Conservation (phyloP, 202 grass and related monocot genomes). For the Panicum hallii region DNA sequence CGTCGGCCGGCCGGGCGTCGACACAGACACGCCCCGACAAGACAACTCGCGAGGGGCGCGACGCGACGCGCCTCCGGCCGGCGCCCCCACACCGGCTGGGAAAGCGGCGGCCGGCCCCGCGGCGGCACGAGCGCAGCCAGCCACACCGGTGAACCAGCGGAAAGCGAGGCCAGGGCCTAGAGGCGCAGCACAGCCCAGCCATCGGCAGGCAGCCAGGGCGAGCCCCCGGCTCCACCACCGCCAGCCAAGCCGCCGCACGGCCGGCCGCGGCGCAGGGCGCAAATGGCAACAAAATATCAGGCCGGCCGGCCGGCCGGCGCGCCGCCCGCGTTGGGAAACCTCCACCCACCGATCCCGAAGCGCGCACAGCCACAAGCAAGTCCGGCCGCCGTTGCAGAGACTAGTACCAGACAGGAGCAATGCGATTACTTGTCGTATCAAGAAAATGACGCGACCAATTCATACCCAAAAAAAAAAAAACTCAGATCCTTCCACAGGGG, state of each 20-base stretch:
- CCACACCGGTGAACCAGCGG: background rate
- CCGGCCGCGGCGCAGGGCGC: constrained; percentile 23
- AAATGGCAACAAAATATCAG: constrained; percentile 41
- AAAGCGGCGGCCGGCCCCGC: background rate
- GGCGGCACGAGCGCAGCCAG: background rate
- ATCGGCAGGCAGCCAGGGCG: no score
- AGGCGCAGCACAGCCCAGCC: no score
- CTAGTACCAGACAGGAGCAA: background rate
- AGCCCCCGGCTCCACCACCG: constrained; percentile 3
- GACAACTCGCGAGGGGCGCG: background rate
- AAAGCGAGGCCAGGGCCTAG: background rate
- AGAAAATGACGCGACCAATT: background rate
- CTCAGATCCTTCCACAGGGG: background rate
- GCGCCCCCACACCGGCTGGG: background rate
- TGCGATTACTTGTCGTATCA: background rate
- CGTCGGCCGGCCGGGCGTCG: background rate
- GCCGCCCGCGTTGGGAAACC: background rate
- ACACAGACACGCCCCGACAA: constrained; percentile 8
- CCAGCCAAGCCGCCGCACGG: background rate
- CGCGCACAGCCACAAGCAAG: background rate
- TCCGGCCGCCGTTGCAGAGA: background rate
- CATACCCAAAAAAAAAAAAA: background rate
- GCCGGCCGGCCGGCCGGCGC: background rate
- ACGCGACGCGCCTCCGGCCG: background rate
- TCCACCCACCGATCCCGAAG: constrained; percentile 30